These are phyloP conservation scores for Coleophoma eucalyptorum DNA, from an alignment of 2,329 filamentous ascomycete genomes.

Conservation along the genomic window DNA sequence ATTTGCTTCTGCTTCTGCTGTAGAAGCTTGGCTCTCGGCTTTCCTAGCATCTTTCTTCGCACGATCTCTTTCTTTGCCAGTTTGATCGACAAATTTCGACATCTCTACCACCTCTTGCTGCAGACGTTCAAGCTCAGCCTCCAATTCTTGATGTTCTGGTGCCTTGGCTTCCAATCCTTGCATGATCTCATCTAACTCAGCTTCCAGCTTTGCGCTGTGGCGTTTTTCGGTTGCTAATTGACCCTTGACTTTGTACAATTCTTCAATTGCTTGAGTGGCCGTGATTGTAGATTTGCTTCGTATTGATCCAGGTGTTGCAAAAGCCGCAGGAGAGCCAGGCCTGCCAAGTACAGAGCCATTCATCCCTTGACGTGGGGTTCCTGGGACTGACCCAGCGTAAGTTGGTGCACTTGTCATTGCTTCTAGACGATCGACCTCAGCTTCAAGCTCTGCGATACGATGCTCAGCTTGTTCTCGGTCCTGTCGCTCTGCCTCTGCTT, in stretches of 20 bases:
- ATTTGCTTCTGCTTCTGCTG: conserved; percentile 63
- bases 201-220: conserved; percentile 68
- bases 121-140: conserved; percentile 75
- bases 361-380: conserved; percentile 47
- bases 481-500: conserved; percentile 50
- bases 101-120: conserved; percentile 79
- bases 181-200: conserved; percentile 82
- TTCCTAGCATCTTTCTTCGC: conserved; percentile 77
- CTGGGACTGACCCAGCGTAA: conserved; percentile 44
- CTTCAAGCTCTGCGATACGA: conserved; percentile 61
- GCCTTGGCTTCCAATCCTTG: conserved; percentile 79
- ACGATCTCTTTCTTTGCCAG: conserved; percentile 73
- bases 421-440: conserved; percentile 56
- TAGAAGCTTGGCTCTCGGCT: conserved; percentile 68
- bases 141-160: conserved; percentile 83
- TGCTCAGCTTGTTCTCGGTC: conserved; percentile 60
- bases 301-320: conserved; percentile 56
- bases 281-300: conserved; percentile 52
- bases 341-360: conserved; percentile 52
- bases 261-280: conserved; percentile 60
- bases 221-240: conserved; percentile 72
- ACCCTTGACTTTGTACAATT: conserved; percentile 64
- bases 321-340: conserved; percentile 49
- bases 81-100: conserved; percentile 79
- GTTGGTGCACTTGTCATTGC: conserved; percentile 40